Evolutionary conservation across 441 rosid genomes (phyloP).

Genomic region (Raphanus hybrid): DNA sequence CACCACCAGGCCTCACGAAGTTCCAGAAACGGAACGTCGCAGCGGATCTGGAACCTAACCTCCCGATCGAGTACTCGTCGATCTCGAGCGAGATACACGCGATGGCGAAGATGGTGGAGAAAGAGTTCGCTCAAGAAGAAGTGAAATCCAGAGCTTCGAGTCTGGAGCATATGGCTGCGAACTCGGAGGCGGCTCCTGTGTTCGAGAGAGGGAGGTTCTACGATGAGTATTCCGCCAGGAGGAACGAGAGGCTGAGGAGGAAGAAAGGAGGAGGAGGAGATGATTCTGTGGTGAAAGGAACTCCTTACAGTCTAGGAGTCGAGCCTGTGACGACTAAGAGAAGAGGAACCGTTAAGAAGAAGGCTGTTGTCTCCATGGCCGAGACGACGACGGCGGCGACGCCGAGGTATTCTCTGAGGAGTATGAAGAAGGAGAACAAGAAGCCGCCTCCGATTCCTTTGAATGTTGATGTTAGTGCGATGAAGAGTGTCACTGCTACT

Average conservation of each 20-base stretch:
- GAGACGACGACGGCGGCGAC: constrained; percentile 30
- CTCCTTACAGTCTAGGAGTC: constrained; percentile 64
- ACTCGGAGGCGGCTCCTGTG: constrained; percentile 43
- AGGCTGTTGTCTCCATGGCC: constrained; percentile 38
- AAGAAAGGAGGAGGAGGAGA: constrained; percentile 56
- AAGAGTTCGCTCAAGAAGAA: constrained; percentile 31
- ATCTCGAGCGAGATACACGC: constrained; percentile 72
- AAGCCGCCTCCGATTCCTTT: constrained; percentile 70
- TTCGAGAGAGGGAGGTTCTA: constrained; percentile 88
- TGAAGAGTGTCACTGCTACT: constrained; percentile 38
- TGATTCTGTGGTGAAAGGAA: constrained; percentile 30
- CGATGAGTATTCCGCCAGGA: constrained; percentile 76
- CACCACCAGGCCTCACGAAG: constrained; percentile 60
- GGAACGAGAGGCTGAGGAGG: constrained; percentile 82
- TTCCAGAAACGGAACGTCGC: constrained; percentile 46
- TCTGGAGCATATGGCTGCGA: constrained; percentile 19
- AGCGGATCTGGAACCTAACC: constrained; percentile 45
- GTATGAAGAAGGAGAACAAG: constrained; percentile 73
- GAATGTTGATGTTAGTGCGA: constrained; percentile 37
- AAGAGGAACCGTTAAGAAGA: constrained; percentile 61
- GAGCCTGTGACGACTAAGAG: constrained; percentile 63
- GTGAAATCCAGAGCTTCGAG: constrained; percentile 8
- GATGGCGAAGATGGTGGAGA: constrained; percentile 61
- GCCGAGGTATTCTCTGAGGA: constrained; percentile 79
- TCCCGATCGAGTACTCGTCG: constrained; percentile 59